A percentile compares a stretch with the other conserved stretches of the same genome.
Evolutionary conservation across 1,284 basidiomycete genomes (phyloP).

Genomic region (Boletus holoroseus): DNA sequence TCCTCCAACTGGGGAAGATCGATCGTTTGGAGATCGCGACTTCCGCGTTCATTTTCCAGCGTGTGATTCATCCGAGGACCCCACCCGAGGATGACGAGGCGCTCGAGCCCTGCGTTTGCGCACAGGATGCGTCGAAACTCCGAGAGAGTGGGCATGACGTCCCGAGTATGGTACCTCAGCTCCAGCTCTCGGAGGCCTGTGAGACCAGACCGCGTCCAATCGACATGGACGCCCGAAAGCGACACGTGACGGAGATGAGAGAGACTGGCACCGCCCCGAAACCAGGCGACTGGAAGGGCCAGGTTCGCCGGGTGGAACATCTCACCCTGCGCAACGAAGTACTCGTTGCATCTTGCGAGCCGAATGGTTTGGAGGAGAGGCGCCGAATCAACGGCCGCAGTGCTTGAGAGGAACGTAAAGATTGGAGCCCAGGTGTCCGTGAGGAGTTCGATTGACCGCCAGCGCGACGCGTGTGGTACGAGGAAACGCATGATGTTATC

Average conservation of each 20-base stretch:
- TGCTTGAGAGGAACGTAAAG: constrained; percentile 43
- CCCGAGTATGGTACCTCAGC: constrained; percentile 47
- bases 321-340: constrained; percentile 42
- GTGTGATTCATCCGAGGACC: constrained; percentile 36
- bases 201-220: constrained; percentile 41
- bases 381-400: constrained; percentile 29
- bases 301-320: constrained; percentile 41
- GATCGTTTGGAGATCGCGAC: constrained; percentile 19
- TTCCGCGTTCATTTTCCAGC: background rate
- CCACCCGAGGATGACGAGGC: constrained; percentile 46
- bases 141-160: constrained; percentile 45
- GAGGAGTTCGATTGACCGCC: constrained; percentile 44
- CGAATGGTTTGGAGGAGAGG: constrained; percentile 39
- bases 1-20: constrained; percentile 33
- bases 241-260: constrained; percentile 37
- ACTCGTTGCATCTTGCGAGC: constrained; percentile 51
- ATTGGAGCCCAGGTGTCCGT: constrained; percentile 56
- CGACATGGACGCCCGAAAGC: constrained; percentile 49
- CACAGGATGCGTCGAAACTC: constrained; percentile 42
- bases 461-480: constrained; percentile 40
- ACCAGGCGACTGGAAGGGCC: constrained; percentile 38
- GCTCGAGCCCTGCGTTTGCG: constrained; percentile 37
- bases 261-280: constrained; percentile 34
- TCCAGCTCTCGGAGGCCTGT: constrained; percentile 42
- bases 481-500: constrained; percentile 40